A percentile compares a stretch with the other conserved stretches of the same genome.
These are phyloP conservation scores for Eucalyptus curtisii DNA, from an alignment of 345 rosid species.

Conservation along the genomic window DNA sequence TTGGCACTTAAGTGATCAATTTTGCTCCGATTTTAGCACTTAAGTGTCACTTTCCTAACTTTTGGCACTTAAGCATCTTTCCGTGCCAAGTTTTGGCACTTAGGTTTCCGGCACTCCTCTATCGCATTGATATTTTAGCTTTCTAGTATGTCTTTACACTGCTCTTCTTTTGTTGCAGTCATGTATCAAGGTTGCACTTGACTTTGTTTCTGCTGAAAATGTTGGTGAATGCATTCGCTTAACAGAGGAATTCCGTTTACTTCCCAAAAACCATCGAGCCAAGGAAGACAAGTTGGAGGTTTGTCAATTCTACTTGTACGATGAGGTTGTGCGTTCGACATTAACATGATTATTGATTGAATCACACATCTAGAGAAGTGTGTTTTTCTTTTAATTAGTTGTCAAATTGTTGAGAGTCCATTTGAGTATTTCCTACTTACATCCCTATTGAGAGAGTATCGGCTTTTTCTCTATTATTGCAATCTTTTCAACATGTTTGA, in stretches of 20 bases:
- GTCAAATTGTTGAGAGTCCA: background rate
- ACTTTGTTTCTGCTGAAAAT: constrained; percentile 55
- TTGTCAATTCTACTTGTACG: background rate
- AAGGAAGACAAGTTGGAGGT: constrained; percentile 45
- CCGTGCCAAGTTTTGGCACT: no score
- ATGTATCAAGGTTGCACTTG: constrained; percentile 37
- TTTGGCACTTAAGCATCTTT: no score
- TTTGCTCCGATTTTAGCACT: no score
- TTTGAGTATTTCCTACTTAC: background rate
- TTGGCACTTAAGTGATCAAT: no score
- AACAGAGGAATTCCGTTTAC: constrained; percentile 39
- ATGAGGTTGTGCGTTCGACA: background rate
- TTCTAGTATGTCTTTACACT: background rate
- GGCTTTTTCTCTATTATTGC: background rate
- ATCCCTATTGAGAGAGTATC: background rate
- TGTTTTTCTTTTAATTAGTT: background rate
- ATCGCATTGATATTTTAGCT: background rate
- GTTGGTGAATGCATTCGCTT: constrained; percentile 37
- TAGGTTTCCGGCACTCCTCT: background rate
- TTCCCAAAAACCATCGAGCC: constrained; percentile 31
- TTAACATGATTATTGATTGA: background rate
- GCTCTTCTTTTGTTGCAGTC: constrained; percentile 8
- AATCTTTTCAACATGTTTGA: background rate
- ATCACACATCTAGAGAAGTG: background rate
- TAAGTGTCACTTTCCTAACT: no score